Evolutionary conservation across 305 asterid species (phyloP).

Genomic region (Plantago rigida): DNA sequence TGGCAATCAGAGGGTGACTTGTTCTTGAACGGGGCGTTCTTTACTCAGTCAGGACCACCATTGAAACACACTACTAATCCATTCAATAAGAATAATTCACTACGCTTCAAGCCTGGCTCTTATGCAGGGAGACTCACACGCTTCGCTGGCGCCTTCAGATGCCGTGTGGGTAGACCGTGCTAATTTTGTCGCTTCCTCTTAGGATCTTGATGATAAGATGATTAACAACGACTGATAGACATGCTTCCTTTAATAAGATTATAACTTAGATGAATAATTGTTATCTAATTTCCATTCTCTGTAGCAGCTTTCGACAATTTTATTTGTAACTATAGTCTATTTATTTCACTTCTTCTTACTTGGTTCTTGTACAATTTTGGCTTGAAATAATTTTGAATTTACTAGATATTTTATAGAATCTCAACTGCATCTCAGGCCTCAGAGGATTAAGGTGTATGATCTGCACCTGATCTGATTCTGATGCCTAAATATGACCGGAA

Average conservation of each 20-base stretch:
- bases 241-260: background rate
- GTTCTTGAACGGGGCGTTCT: constrained; percentile 69
- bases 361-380: background rate
- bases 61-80: constrained; percentile 33
- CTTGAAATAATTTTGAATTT: background rate
- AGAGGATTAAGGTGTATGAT: background rate
- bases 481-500: too few relatives aligned
- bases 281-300: background rate
- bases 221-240: background rate
- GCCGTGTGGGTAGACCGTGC: constrained; percentile 31
- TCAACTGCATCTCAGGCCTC: background rate
- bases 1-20: constrained; percentile 78
- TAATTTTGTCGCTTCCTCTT: background rate
- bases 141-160: constrained; percentile 53
- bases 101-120: constrained; percentile 60
- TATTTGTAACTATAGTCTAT: background rate
- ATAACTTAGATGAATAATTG: constrained; percentile 8
- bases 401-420: background rate
- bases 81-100: constrained; percentile 27
- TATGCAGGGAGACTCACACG: constrained; percentile 62
- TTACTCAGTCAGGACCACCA: constrained; percentile 53
- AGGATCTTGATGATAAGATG: background rate
- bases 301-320: background rate
- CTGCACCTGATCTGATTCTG: too few relatives aligned
- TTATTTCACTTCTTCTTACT: background rate